Base-by-base conservation (phyloP, 139 green algal species). In the Dunaliella sp. region DNA sequence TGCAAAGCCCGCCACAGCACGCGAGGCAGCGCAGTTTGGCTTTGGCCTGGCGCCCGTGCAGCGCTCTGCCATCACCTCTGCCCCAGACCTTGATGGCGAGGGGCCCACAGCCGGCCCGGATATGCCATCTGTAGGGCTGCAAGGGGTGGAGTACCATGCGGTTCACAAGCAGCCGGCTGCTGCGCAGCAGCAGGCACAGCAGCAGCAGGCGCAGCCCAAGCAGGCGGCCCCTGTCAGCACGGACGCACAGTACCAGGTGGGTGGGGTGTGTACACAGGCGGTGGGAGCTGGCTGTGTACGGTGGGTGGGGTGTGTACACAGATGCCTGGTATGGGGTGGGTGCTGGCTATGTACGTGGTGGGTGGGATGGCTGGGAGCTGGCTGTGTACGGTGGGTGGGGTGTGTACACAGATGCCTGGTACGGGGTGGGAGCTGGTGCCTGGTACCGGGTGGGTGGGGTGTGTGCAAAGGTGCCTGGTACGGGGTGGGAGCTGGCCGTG, bases 31-130 rank as follows among this genome's bases (percentile, higher is more conserved):
- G 21, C 88, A 84, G 1, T 80, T 88, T 37, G 90, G 91, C 3
- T 94, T 94, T 87, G 93, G 91, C 33, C 89, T 95, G 38, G 90
- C 89, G 74, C 90, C 91, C 0, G 57, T 89, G 31, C 82, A 87
- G 74, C 86, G 86, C 30, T 48, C 80, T 31, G 87, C 84, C 21
- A 83, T 86, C 78, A 86, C 77, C 3, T 77, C 75, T 36, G 87
- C 77, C 25, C 76, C 83, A 26, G 82, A 37, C 30, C 72, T 72
- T 33, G 87, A 77, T 26, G 87, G 30, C 38, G 77, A 72, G 34
- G 38, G 82, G 38, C 26, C 7, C 36, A 31, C 34, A 38, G 57
- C 80, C 28, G 22, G 86, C 57, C n/a, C 65, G 33, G n/a, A n/a
- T n/a, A 59, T 77, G 82, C 75, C 38, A 37, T 21, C 32, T 34